These are phyloP conservation scores for Psophocarpus tetragonolobus DNA, from an alignment of 306 rosid genomes.

Conservation along the genomic window DNA sequence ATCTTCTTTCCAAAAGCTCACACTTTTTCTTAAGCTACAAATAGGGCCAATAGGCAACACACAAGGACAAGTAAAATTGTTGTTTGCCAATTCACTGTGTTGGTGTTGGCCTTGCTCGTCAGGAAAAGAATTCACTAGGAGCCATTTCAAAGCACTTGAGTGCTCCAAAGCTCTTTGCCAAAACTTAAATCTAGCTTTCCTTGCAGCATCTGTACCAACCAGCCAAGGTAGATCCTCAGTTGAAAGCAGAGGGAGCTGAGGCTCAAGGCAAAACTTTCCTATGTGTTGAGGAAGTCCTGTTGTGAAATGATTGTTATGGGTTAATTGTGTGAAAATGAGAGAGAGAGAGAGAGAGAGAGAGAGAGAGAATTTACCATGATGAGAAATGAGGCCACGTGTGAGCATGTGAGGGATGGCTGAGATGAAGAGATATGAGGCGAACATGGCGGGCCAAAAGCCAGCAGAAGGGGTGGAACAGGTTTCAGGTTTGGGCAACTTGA, in stretches of 20 bases:
- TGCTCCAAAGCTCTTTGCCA: constrained; percentile 78
- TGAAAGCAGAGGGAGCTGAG: constrained; percentile 51
- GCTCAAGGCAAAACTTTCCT: constrained; percentile 38
- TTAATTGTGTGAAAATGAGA: too few species aligned
- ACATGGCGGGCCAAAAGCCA: constrained; percentile 96
- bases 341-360: too few species aligned
- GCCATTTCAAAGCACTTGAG: constrained; percentile 54
- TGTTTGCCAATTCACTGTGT: not conserved
- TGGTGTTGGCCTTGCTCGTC: constrained; percentile 45
- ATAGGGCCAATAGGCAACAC: constrained; percentile 56
- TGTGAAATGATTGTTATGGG: too few species aligned
- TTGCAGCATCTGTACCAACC: constrained; percentile 62
- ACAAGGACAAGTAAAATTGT: not conserved
- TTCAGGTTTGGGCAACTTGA: constrained; percentile 43
- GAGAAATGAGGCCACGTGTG: constrained; percentile 50
- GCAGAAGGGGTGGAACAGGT: constrained; percentile 43
- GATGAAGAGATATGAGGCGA: constrained; percentile 60
- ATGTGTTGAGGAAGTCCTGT: constrained; percentile 65
- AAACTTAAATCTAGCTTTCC: constrained; percentile 70
- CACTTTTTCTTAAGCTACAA: constrained; percentile 17
- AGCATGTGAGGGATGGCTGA: constrained; percentile 62
- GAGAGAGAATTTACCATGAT: constrained; percentile 57
- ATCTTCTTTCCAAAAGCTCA: constrained; percentile 83
- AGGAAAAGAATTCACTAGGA: constrained; percentile 68
- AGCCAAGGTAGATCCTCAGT: constrained; percentile 84